Conservation (phyloP, 176 grass and related monocot species). For the Triticum dicoccoides region DNA sequence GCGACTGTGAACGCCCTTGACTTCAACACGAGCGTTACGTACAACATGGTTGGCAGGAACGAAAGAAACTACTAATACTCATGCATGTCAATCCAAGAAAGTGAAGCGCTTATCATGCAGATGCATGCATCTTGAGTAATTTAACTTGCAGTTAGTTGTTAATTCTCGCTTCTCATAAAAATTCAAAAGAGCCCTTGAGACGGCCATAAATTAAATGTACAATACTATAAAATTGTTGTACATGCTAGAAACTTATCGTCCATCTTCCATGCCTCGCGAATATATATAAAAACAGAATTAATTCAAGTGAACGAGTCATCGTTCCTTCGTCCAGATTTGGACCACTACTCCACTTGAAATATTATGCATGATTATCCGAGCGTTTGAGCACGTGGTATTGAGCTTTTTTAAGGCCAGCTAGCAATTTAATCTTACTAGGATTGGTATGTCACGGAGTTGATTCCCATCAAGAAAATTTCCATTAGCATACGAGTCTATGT, state of each 20-base stretch:
- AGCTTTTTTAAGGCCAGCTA: not conserved
- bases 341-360: not conserved
- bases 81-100: not conserved
- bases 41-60: not conserved
- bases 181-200: not conserved
- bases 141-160: not conserved
- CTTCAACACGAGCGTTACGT: slow-evolving; percentile 9
- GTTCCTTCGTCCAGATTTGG: not conserved
- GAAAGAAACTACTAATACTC: not conserved
- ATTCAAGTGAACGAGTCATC: not conserved
- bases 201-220: not conserved
- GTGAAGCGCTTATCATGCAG: not conserved
- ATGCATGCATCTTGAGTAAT: not conserved
- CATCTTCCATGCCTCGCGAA: not conserved
- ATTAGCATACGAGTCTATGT: too few species aligned
- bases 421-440: too few species aligned
- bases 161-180: not conserved
- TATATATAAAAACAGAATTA: not conserved
- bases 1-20: not conserved
- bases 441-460: not conserved
- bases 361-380: not conserved
- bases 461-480: too few species aligned
- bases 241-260: not conserved
- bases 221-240: not conserved
- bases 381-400: not conserved